Evolutionary conservation across 1,284 basidiomycete species (phyloP), one percentile per base, ranked within the genome.

Genomic region (Lignosus rhinocerotis): DNA sequence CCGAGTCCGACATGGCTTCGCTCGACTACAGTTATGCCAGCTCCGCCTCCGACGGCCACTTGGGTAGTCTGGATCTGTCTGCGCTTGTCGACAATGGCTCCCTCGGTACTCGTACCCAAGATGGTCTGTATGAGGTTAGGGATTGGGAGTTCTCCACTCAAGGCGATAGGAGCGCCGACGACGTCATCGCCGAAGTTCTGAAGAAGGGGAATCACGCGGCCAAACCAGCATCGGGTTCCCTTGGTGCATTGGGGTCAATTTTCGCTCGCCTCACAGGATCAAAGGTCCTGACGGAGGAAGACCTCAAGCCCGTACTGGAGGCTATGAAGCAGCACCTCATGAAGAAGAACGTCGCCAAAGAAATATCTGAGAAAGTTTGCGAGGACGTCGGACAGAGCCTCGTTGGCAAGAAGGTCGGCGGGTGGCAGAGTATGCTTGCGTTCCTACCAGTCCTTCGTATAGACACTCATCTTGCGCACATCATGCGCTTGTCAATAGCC

Each of bases 281-380:
- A 21, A 96, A 94, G 73, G 82, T 88, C 2, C 78, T 99, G 45
- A 92, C 91, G 0, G 83, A 91, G 58, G 81, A 86, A 43, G 96
- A 98, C 71, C 75, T 99, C 41, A 85, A 86, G 62, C 96, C 96
- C 6, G 93, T 97, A 0, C 74, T 99, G 25, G 88, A 90, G 45
- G 92, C 88, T 19, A 99, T 99, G 95, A 94, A 96, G 71, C 92
- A 95, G 63, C 96, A 98, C 73, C 80, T 99, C 48, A 98, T 98
- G 92, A 88, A 92, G 76, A 99, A 99, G 80, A 99, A 99, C 68
- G 97, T 99, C 2, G 97, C 97, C 7, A 92, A 87, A 73, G 94
- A 97, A 58, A 97, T 99, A 63, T 83, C 96, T 9, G 92, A 96
- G 61, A 93, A 96, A 72, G 86, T 99, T 3, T 98, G 96, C 70